Evolutionary conservation across 140 eudicot genomes (phyloP).

Genomic region (Bidens hawaiensis): DNA sequence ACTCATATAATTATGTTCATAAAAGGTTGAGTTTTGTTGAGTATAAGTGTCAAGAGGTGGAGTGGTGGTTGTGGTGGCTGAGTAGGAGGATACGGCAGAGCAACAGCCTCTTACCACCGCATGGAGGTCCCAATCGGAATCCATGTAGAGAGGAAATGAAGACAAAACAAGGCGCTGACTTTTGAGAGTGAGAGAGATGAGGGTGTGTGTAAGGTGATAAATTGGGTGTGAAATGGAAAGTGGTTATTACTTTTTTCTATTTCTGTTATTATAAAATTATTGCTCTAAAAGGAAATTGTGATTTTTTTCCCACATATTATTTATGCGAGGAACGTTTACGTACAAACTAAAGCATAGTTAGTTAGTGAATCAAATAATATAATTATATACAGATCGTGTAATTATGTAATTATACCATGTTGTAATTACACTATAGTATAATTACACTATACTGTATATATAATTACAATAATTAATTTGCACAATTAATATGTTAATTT

Average conservation of each 20-base stretch:
- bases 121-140: slow-evolving; percentile 87
- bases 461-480: too few species aligned
- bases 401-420: too few species aligned
- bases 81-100: slow-evolving; percentile 34
- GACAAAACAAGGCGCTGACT: slow-evolving; percentile 29
- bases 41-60: neutral
- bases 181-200: slow-evolving; percentile 21
- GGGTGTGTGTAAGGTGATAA: neutral
- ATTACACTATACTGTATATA: too few species aligned
- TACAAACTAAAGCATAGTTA: too few species aligned
- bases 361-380: too few species aligned
- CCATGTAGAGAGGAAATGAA: slow-evolving; percentile 41
- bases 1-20: slow-evolving; percentile 14
- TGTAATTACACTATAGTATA: too few species aligned
- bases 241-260: slow-evolving; percentile 10
- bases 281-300: too few species aligned
- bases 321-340: too few species aligned
- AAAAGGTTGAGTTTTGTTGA: slow-evolving; percentile 7
- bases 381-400: too few species aligned
- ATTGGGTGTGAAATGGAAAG: slow-evolving; percentile 22
- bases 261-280: neutral
- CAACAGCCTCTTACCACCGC: slow-evolving; percentile 94
- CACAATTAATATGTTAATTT: too few species aligned
- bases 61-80: slow-evolving; percentile 33
- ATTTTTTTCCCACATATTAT: too few species aligned